Conservation (phyloP, 2,329 filamentous ascomycete genomes). For the Botrytis medusae region DNA sequence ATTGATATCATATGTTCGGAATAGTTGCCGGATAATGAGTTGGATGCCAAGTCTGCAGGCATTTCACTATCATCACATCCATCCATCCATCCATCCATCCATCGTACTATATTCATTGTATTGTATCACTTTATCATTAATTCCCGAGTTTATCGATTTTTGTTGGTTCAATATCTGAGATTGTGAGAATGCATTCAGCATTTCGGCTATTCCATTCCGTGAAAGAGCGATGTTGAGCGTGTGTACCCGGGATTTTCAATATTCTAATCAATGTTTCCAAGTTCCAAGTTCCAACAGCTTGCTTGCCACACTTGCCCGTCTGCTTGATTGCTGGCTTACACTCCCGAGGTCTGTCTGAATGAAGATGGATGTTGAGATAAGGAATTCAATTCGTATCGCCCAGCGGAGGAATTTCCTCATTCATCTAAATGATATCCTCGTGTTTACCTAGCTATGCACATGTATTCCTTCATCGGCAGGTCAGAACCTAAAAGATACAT, state of each 20-base stretch:
- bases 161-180: not conserved
- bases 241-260: not conserved
- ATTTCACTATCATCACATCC: not conserved
- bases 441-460: not conserved
- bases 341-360: not conserved
- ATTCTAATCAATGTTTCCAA: not conserved
- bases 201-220: not conserved
- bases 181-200: not conserved
- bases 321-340: not conserved
- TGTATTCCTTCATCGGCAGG: not conserved
- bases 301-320: not conserved
- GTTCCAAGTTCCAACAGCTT: conserved; percentile 1
- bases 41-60: conserved; percentile 1
- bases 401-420: not conserved
- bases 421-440: not conserved
- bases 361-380: not conserved
- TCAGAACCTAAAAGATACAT: not conserved
- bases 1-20: not conserved
- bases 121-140: not conserved
- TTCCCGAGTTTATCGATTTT: not conserved
- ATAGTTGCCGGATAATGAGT: not conserved
- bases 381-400: not conserved
- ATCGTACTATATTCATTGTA: not conserved
- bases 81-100: not conserved
- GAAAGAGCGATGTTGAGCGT: conserved; percentile 2